A percentile compares a stretch with the other conserved stretches of the same genome.
Evolutionary conservation across 2,329 filamentous ascomycete species (phyloP).

Genomic region (Beauveria rudraprayagi): DNA sequence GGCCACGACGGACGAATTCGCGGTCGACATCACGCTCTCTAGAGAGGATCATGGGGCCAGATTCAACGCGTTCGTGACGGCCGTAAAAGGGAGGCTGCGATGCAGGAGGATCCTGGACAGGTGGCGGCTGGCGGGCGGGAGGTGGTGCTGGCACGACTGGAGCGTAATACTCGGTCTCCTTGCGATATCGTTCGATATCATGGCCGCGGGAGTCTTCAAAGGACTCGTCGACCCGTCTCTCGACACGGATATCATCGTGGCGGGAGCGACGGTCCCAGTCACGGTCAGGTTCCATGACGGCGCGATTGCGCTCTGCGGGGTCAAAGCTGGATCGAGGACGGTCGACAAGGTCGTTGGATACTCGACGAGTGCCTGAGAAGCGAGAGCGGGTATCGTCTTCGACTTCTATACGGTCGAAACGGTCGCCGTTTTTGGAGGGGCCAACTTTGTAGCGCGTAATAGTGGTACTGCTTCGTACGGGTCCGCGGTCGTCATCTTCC

Average conservation of each 20-base stretch:
- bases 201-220: constrained; percentile 36
- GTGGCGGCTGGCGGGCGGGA: constrained; percentile 46
- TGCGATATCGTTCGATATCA: constrained; percentile 51
- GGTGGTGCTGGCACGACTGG: constrained; percentile 40
- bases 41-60: constrained; percentile 34
- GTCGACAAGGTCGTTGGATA: constrained; percentile 33
- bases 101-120: constrained; percentile 47
- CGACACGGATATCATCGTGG: constrained; percentile 41
- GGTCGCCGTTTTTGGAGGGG: constrained; percentile 30
- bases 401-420: constrained; percentile 34
- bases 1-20: constrained; percentile 27
- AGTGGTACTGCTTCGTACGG: constrained; percentile 34
- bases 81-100: constrained; percentile 44
- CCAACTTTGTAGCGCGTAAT: constrained; percentile 45
- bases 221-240: constrained; percentile 45
- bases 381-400: constrained; percentile 40
- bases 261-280: constrained; percentile 37
- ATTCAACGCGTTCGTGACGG: constrained; percentile 36
- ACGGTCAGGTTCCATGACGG: constrained; percentile 32
- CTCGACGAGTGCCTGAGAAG: constrained; percentile 31
- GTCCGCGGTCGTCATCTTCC: constrained; percentile 33
- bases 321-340: constrained; percentile 45
- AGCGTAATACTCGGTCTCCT: constrained; percentile 55
- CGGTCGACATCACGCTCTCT: constrained; percentile 31
- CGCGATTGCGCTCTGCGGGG: constrained; percentile 28